Conservation (phyloP, 2,329 filamentous ascomycete genomes). For the Pseudocercospora crystallina region DNA sequence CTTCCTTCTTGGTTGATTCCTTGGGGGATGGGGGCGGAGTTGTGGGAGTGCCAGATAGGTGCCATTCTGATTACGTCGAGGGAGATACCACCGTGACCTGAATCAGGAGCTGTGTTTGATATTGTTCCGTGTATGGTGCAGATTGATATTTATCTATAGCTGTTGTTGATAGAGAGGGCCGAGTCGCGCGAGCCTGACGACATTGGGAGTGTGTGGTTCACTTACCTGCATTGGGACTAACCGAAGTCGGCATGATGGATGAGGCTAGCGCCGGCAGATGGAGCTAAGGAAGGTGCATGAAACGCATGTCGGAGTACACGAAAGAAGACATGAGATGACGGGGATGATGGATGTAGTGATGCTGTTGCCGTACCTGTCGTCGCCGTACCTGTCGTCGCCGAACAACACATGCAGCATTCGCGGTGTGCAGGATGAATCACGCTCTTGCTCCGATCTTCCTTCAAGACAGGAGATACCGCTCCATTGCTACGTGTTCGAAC, state of each 20-base stretch:
- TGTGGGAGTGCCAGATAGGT: conserved; percentile 7
- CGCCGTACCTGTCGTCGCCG: no score
- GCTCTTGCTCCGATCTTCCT: no score
- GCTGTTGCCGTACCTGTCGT: not conserved
- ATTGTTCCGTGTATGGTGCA: no score
- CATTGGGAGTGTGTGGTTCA: not conserved
- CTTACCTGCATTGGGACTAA: conserved; percentile 9
- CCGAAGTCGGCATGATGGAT: conserved; percentile 6
- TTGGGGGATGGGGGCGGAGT: conserved; percentile 11
- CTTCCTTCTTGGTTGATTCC: not conserved
- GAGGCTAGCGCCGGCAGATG: not conserved
- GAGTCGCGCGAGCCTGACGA: conserved; percentile 12
- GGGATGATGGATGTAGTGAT: not conserved
- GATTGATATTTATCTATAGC: not conserved
- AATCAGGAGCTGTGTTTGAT: no score
- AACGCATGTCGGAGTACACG: not conserved
- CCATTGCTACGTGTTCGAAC: no score
- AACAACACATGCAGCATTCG: no score
- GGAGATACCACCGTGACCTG: not conserved
- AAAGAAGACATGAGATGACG: not conserved
- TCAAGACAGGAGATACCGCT: no score
- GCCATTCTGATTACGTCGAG: not conserved
- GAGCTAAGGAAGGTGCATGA: not conserved
- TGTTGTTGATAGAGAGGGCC: conserved; percentile 5
- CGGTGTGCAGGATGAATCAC: no score